phyloP scores from a whole-genome alignment of 192 early-diverging fungal genomes.

The Backusella liffmaniae region DNA sequence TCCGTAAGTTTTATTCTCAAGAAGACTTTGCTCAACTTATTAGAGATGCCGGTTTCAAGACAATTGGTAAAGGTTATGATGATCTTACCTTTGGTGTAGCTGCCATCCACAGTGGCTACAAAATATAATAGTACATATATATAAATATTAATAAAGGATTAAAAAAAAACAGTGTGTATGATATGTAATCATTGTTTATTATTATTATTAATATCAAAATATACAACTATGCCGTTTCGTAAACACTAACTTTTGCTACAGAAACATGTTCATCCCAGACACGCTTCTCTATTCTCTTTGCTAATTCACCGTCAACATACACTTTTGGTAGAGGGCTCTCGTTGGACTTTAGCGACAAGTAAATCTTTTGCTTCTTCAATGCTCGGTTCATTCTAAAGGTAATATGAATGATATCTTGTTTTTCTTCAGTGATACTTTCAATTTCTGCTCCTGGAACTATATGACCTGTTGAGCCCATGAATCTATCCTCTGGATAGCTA shows the following conservation, averaged over 20 bases:
- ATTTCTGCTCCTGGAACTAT: slow-evolving; percentile 30
- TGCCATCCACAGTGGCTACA: slow-evolving; percentile 95
- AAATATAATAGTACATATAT: slow-evolving; percentile 47
- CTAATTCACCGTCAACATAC: background rate
- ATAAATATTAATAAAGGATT: background rate
- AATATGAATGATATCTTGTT: background rate
- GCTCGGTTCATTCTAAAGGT: background rate
- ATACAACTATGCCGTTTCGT: background rate
- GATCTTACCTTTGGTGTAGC: slow-evolving; percentile 97
- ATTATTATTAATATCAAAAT: too few relatives aligned
- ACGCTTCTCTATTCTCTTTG: background rate
- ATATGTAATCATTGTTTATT: background rate
- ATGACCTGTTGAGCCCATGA: slow-evolving; percentile 31
- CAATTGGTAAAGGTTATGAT: slow-evolving; percentile 87
- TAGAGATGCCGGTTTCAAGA: slow-evolving; percentile 83
- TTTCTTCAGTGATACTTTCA: slow-evolving; percentile 8
- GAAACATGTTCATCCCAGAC: slow-evolving; percentile 4
- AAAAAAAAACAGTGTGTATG: background rate
- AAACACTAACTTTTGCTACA: slow-evolving; percentile 9
- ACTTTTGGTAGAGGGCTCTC: background rate
- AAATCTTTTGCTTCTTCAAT: background rate
- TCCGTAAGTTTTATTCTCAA: slow-evolving; percentile 91
- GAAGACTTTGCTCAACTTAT: slow-evolving; percentile 90
- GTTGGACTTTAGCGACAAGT: background rate
- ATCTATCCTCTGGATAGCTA: background rate